Percentiles rank a stretch among this genome's conserved stretches.
Evolutionary conservation across 306 rosid species (phyloP).

Genomic region (Gleditsia sinensis): DNA sequence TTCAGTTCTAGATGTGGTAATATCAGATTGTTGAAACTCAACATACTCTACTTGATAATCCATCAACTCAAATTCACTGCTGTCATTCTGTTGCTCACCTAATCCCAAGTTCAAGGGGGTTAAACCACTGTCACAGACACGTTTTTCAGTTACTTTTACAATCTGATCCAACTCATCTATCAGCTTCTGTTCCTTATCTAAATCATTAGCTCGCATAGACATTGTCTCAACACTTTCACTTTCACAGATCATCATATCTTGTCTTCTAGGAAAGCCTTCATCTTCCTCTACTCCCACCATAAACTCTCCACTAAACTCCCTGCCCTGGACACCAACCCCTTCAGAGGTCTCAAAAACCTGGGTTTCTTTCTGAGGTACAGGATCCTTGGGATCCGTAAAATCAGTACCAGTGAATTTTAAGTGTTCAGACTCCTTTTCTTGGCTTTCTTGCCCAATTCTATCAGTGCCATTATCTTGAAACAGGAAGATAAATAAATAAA

Average conservation of each 20-base stretch:
- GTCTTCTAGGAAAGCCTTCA: slow-evolving; percentile 1
- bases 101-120: slow-evolving; percentile 14
- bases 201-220: slow-evolving; percentile 17
- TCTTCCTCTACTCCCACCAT: slow-evolving; percentile 36
- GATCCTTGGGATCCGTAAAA: slow-evolving; percentile 16
- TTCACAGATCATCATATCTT: slow-evolving; percentile 12
- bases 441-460: slow-evolving; percentile 35
- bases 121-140: slow-evolving; percentile 31
- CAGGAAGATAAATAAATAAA: background rate
- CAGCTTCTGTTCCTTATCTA: slow-evolving; percentile 31
- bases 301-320: slow-evolving; percentile 21
- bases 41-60: slow-evolving; percentile 39
- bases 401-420: slow-evolving; percentile 21
- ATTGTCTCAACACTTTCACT: background rate
- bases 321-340: slow-evolving; percentile 26
- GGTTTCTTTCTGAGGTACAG: slow-evolving; percentile 12
- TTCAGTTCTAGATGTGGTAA: slow-evolving; percentile 21
- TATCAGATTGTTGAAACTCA: slow-evolving; percentile 28
- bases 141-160: slow-evolving; percentile 47
- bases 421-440: slow-evolving; percentile 29
- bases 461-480: slow-evolving; percentile 43
- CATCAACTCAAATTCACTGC: slow-evolving; percentile 40
- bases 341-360: slow-evolving; percentile 31
- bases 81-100: slow-evolving; percentile 32
- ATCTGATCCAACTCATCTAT: slow-evolving; percentile 44